These are phyloP conservation scores for Turnera subulata DNA, from an alignment of 345 rosid species.

Conservation along the genomic window DNA sequence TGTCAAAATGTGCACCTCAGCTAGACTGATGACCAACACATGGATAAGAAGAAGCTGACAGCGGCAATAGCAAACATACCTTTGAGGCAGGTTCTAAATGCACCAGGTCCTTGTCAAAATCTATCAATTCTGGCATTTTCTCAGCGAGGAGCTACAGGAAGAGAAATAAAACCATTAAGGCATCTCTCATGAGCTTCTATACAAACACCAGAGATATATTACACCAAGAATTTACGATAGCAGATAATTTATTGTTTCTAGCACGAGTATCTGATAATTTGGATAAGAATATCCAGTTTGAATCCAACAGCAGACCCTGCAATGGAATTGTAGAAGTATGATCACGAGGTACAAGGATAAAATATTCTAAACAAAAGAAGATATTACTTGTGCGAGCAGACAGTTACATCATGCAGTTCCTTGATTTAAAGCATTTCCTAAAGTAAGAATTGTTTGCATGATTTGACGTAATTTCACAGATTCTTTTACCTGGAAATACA, in stretches of 20 bases:
- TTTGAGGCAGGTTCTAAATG: conserved; percentile 96
- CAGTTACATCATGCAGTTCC: conserved; percentile 48
- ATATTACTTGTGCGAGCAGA: neutral
- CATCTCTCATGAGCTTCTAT: neutral
- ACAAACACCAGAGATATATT: neutral
- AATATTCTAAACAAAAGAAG: neutral
- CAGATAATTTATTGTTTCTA: conserved; percentile 55
- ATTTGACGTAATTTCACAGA: neutral
- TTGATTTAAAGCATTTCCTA: neutral
- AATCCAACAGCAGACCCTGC: conserved; percentile 96
- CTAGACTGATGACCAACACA: neutral
- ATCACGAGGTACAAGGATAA: neutral
- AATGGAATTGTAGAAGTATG: conserved; percentile 4
- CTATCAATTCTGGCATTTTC: conserved; percentile 88
- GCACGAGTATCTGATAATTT: conserved; percentile 99
- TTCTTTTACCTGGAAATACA: neutral
- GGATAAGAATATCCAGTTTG: conserved; percentile 95
- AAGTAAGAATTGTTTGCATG: neutral
- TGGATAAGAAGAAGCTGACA: neutral
- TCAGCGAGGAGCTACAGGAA: conserved; percentile 73
- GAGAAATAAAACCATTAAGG: conserved; percentile 2
- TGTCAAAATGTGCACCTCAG: neutral
- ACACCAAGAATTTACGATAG: neutral
- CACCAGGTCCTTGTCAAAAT: conserved; percentile 80
- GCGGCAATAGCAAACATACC: conserved; percentile 36